These are phyloP conservation scores for Trichophyton rubrum DNA, from an alignment of 2,329 filamentous ascomycete species.

Conservation along the genomic window DNA sequence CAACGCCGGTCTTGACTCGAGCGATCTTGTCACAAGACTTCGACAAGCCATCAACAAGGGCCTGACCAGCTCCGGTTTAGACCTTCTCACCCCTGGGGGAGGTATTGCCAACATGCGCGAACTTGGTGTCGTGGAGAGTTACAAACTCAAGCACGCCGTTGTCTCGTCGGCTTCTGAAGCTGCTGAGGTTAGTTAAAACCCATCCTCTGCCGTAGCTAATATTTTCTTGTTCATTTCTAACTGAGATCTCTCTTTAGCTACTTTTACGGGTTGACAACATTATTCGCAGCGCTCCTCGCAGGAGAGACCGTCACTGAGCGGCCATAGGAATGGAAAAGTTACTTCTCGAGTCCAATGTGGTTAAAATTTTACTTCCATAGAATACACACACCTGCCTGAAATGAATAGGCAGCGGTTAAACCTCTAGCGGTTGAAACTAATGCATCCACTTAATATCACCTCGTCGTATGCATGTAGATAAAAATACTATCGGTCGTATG, in stretches of 20 bases:
- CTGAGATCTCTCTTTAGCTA: slow-evolving; percentile 41
- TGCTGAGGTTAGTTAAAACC: slow-evolving; percentile 59
- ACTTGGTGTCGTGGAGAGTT: slow-evolving; percentile 88
- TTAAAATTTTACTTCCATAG: neutral
- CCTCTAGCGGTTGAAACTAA: neutral
- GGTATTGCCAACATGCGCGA: slow-evolving; percentile 94
- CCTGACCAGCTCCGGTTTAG: slow-evolving; percentile 80
- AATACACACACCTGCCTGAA: neutral
- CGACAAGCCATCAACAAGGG: slow-evolving; percentile 92
- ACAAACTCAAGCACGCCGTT: slow-evolving; percentile 97
- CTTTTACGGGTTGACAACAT: slow-evolving; percentile 94
- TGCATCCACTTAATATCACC: neutral
- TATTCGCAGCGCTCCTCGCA: slow-evolving; percentile 80
- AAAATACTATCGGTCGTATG: no score
- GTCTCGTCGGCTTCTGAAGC: slow-evolving; percentile 93
- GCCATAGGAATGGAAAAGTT: neutral
- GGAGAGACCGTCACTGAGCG: slow-evolving; percentile 58
- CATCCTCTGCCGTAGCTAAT: neutral
- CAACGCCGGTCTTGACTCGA: slow-evolving; percentile 92
- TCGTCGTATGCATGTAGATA: neutral
- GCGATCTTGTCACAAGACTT: slow-evolving; percentile 80
- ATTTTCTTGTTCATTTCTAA: neutral
- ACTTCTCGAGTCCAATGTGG: neutral
- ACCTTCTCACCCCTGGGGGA: slow-evolving; percentile 77
- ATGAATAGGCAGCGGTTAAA: neutral